These are phyloP conservation scores for Talaromyces funiculosus DNA, from an alignment of 2,329 filamentous ascomycete genomes.

Conservation along the genomic window DNA sequence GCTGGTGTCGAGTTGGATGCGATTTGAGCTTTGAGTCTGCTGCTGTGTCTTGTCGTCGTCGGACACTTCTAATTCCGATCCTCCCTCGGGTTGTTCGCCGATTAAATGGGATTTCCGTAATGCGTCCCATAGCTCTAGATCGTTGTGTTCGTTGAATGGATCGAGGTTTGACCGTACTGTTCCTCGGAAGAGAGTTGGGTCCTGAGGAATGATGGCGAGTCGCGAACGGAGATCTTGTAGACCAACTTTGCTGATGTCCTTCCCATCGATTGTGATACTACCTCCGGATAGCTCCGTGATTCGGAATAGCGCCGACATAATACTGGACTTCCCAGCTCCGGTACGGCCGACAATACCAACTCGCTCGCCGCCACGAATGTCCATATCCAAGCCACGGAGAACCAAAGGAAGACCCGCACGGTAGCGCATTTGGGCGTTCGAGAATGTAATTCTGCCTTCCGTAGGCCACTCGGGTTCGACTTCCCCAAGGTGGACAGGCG, in stretches of 20 bases:
- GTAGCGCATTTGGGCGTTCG: slow-evolving; percentile 74
- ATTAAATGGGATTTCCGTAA: slow-evolving; percentile 44
- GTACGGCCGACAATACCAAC: slow-evolving; percentile 45
- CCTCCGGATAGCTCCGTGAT: slow-evolving; percentile 38
- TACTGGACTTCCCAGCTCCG: slow-evolving; percentile 43
- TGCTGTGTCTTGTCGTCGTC: not conserved
- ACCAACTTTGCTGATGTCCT: slow-evolving; percentile 38
- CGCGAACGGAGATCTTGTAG: slow-evolving; percentile 39
- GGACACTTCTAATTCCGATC: slow-evolving; percentile 20
- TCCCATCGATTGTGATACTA: slow-evolving; percentile 39
- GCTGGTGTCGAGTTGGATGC: slow-evolving; percentile 73
- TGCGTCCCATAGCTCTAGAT: slow-evolving; percentile 44
- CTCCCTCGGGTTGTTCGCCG: slow-evolving; percentile 39
- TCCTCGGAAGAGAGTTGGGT: slow-evolving; percentile 41
- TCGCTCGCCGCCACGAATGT: slow-evolving; percentile 41
- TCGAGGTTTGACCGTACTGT: slow-evolving; percentile 43
- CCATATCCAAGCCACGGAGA: slow-evolving; percentile 57
- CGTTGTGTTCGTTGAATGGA: slow-evolving; percentile 41
- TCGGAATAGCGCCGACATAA: slow-evolving; percentile 43
- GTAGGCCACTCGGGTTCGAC: slow-evolving; percentile 77
- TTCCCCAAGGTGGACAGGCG: slow-evolving; percentile 68
- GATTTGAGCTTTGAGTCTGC: slow-evolving; percentile 22
- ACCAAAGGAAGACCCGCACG: slow-evolving; percentile 66
- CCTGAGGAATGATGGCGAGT: slow-evolving; percentile 43
- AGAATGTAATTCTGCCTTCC: slow-evolving; percentile 72